phyloP scores from a whole-genome alignment of 2,329 filamentous ascomycete species.

The Paecilomyces niveus region DNA sequence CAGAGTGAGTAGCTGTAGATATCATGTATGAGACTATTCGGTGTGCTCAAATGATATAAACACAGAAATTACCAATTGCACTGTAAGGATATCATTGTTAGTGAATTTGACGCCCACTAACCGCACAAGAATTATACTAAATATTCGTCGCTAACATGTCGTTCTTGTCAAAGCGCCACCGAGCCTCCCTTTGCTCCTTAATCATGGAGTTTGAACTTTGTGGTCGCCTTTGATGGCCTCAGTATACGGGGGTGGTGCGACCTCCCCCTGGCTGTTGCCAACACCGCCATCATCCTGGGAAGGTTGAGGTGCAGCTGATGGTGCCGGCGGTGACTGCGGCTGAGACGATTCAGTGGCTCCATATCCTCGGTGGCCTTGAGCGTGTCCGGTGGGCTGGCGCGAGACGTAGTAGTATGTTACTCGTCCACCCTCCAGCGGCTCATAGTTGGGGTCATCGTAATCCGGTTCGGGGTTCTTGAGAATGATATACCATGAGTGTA shows the following conservation, averaged over 20 bases:
- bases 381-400: conserved; percentile 31
- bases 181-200: conserved; percentile 23
- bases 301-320: neutral
- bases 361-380: conserved; percentile 26
- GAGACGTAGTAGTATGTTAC: conserved; percentile 76
- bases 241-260: conserved; percentile 72
- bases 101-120: neutral
- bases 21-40: neutral
- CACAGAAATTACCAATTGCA: neutral
- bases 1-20: neutral
- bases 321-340: conserved; percentile 9
- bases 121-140: neutral
- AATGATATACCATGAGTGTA: conserved; percentile 99
- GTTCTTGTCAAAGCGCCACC: neutral
- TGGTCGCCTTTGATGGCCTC: conserved; percentile 85
- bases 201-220: conserved; percentile 69
- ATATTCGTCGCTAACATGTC: neutral
- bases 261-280: conserved; percentile 30
- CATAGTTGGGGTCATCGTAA: conserved; percentile 55
- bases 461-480: conserved; percentile 73
- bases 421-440: conserved; percentile 39
- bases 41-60: neutral
- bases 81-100: neutral
- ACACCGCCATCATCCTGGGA: conserved; percentile 11
- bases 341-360: conserved; percentile 31